Percentiles rank a stretch among this genome's conserved stretches.
These are phyloP conservation scores for Vinca minor DNA, from an alignment of 257 asterid species.

Conservation along the genomic window DNA sequence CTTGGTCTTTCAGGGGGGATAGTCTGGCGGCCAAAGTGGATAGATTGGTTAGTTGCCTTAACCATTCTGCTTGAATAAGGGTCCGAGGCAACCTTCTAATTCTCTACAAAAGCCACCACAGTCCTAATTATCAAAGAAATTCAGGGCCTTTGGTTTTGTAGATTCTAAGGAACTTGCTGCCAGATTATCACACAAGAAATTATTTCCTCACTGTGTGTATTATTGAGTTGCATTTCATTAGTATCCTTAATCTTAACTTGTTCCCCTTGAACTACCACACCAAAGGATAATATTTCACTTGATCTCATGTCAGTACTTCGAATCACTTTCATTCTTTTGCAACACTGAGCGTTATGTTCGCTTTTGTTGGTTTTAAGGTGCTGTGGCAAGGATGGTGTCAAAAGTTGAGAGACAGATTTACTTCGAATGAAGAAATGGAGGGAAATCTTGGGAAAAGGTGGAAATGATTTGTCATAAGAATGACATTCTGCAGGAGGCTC, in stretches of 20 bases:
- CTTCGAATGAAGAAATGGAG: background rate
- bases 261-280: background rate
- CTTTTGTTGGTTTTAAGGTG: conserved; percentile 37
- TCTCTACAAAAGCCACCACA: background rate
- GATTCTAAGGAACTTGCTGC: background rate
- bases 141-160: background rate
- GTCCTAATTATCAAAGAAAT: background rate
- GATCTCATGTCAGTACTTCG: background rate
- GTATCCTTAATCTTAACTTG: background rate
- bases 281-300: background rate
- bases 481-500: background rate
- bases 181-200: background rate
- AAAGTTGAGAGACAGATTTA: conserved; percentile 5
- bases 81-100: background rate
- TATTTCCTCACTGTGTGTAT: background rate
- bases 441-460: background rate
- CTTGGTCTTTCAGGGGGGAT: background rate
- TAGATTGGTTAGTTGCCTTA: background rate
- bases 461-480: background rate
- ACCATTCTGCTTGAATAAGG: background rate
- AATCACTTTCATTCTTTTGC: background rate
- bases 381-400: conserved; percentile 62
- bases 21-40: background rate
- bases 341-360: background rate
- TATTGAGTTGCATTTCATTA: background rate